A percentile compares a stretch with the other conserved stretches of the same genome.
phyloP scores from a whole-genome alignment of 768 basidiomycete genomes.

The Daedaleopsis sinensis region DNA sequence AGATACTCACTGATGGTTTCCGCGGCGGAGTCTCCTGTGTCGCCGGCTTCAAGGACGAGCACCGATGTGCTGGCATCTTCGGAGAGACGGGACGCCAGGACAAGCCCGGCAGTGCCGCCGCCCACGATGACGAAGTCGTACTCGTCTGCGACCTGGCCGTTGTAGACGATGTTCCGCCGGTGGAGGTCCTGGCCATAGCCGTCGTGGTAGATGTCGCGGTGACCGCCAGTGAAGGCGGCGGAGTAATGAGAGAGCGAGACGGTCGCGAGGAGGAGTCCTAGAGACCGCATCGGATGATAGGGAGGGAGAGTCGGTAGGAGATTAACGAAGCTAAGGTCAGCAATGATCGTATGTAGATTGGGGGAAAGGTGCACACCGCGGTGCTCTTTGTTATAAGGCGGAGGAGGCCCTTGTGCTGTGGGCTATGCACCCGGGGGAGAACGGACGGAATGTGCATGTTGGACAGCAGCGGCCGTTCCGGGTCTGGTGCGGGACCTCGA shows the following conservation, averaged over 20 bases:
- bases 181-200: conserved; percentile 12
- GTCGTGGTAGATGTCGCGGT: conserved; percentile 26
- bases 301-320: neutral
- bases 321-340: neutral
- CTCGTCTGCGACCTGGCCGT: conserved; percentile 39
- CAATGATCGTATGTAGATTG: neutral
- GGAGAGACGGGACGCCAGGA: conserved; percentile 47
- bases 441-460: neutral
- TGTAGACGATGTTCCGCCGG: conserved; percentile 43
- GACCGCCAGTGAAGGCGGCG: conserved; percentile 17
- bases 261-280: conserved; percentile 21
- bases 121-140: conserved; percentile 62
- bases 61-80: conserved; percentile 49
- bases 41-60: conserved; percentile 49
- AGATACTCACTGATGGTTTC: conserved; percentile 14
- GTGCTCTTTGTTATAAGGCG: neutral
- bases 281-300: conserved; percentile 25
- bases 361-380: neutral
- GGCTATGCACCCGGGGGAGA: neutral
- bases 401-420: neutral
- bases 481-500: neutral
- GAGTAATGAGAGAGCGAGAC: conserved; percentile 22
- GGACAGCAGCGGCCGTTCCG: neutral
- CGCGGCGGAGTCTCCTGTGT: conserved; percentile 43
- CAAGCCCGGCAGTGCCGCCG: conserved; percentile 51